These are phyloP conservation scores for Naganishia vaughanmartiniae DNA, from an alignment of 768 basidiomycete species.

Conservation along the genomic window DNA sequence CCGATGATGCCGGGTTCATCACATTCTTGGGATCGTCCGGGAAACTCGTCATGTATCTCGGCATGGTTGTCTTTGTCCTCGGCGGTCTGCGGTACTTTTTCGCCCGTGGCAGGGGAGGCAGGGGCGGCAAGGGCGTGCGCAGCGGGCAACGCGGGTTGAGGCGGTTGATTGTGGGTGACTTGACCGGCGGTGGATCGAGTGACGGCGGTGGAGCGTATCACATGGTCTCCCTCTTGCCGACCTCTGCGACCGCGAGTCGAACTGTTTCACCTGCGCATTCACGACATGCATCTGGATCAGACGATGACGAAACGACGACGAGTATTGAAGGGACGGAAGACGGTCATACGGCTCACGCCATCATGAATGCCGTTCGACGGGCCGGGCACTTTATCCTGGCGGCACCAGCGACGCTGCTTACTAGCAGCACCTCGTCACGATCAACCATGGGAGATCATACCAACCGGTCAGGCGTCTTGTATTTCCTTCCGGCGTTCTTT, in stretches of 20 bases:
- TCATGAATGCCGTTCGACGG: conserved; percentile 29
- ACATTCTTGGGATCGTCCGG: conserved; percentile 87
- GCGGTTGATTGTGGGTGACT: conserved; percentile 28
- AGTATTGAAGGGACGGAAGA: conserved; percentile 10
- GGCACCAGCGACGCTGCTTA: conserved; percentile 37
- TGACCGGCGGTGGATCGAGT: background rate
- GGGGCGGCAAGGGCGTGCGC: conserved; percentile 28
- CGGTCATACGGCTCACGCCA: background rate
- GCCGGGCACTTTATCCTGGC: conserved; percentile 44
- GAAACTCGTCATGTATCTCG: conserved; percentile 80
- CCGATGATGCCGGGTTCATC: conserved; percentile 97
- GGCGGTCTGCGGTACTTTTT: conserved; percentile 62
- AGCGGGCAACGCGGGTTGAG: conserved; percentile 29
- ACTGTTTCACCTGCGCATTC: conserved; percentile 10
- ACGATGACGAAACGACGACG: conserved; percentile 19
- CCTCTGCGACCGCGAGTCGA: conserved; percentile 19
- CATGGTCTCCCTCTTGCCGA: conserved; percentile 26
- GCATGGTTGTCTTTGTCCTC: conserved; percentile 66
- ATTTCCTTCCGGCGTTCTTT: conserved; percentile 38
- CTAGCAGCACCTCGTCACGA: background rate
- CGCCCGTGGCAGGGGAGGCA: conserved; percentile 11
- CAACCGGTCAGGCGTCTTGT: conserved; percentile 30
- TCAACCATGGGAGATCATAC: background rate
- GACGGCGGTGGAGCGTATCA: conserved; percentile 22
- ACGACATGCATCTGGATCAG: background rate